Conservation (phyloP, 805 yeast species). For the Phaffomyces thermotolerans region DNA sequence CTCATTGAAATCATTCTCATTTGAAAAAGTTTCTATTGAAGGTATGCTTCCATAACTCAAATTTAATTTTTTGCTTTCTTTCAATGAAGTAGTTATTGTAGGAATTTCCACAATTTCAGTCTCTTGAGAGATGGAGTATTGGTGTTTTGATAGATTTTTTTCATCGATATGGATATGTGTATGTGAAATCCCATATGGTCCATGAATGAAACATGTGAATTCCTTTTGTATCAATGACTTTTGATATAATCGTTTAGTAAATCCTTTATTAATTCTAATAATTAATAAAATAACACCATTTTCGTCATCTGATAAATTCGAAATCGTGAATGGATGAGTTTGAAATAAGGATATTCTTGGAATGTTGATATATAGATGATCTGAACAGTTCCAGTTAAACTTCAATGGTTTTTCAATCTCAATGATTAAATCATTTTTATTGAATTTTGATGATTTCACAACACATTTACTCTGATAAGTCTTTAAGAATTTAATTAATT, state of each 20-base stretch:
- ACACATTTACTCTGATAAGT: not conserved
- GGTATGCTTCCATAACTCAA: slow-evolving; percentile 3
- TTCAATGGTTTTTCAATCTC: slow-evolving; percentile 3
- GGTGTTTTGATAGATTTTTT: not conserved
- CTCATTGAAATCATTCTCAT: not conserved
- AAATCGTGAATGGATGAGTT: slow-evolving; percentile 25
- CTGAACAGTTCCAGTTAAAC: slow-evolving; percentile 17
- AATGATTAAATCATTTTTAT: slow-evolving; percentile 2
- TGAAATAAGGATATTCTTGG: slow-evolving; percentile 16
- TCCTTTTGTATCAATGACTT: not conserved
- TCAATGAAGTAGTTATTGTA: not conserved
- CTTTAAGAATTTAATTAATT: slow-evolving; percentile 7
- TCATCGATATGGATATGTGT: slow-evolving; percentile 6
- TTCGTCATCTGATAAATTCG: slow-evolving; percentile 10
- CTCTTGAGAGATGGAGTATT: slow-evolving; percentile 1
- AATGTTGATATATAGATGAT: slow-evolving; percentile 20
- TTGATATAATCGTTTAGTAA: slow-evolving; percentile 17
- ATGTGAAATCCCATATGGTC: slow-evolving; percentile 22
- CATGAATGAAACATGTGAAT: slow-evolving; percentile 20
- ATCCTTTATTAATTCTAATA: slow-evolving; percentile 18
- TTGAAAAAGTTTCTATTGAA: too few species aligned
- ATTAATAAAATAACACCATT: slow-evolving; percentile 5
- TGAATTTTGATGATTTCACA: not conserved
- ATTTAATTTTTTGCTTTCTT: not conserved
- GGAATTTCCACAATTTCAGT: not conserved